A percentile compares a stretch with the other conserved stretches of the same genome.
These are phyloP conservation scores for Solanum virginianum DNA, from an alignment of 257 asterid genomes.

Conservation along the genomic window DNA sequence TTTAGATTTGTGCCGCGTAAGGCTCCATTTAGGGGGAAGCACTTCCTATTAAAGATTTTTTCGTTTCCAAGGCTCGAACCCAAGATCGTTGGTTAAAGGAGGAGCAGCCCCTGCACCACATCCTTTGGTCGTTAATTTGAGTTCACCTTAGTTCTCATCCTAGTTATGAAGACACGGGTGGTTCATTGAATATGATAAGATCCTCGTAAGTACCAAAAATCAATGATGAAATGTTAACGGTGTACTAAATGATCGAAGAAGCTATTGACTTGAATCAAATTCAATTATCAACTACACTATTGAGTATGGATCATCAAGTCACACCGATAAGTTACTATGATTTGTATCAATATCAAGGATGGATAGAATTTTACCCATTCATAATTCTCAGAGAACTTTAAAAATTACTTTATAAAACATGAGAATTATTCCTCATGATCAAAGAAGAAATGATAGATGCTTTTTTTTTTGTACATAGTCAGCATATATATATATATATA, in stretches of 20 bases:
- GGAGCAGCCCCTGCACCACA: too few relatives aligned
- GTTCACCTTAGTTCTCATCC: not conserved
- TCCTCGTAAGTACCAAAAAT: not conserved
- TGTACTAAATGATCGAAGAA: not conserved
- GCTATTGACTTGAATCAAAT: not conserved
- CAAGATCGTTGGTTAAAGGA: too few relatives aligned
- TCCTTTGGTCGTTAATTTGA: not conserved
- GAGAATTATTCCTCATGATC: slow-evolving; percentile 12
- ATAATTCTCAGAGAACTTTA: not conserved
- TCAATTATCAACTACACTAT: not conserved
- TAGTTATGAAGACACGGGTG: not conserved
- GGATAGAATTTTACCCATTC: not conserved
- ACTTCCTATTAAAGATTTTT: too few relatives aligned
- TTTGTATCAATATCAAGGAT: not conserved
- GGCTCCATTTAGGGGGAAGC: too few relatives aligned
- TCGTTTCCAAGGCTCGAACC: too few relatives aligned
- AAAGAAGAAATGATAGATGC: slow-evolving; percentile 1
- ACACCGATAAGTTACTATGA: not conserved
- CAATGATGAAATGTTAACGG: not conserved
- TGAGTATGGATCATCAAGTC: not conserved
- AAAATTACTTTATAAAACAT: slow-evolving; percentile 6
- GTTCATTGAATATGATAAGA: not conserved
- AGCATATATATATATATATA: not conserved
- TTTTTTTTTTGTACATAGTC: slow-evolving; percentile 11
- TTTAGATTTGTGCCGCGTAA: too few relatives aligned